Percentiles rank a stretch among this genome's conserved stretches.
Evolutionary conservation across 805 yeast genomes (phyloP).

Genomic region (Ogataea pini): DNA sequence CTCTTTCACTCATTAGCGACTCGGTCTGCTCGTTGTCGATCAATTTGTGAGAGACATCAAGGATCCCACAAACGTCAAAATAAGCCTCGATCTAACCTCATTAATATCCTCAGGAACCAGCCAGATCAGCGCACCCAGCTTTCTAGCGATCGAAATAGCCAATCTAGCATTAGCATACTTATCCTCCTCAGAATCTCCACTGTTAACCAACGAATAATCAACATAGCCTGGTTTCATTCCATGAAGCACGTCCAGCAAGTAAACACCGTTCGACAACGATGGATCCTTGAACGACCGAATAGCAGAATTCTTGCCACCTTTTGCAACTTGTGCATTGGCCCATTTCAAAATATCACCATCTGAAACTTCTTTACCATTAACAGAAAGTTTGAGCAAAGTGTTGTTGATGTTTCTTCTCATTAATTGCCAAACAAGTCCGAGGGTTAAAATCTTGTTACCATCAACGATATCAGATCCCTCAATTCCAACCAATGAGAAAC

Average conservation of each 20-base stretch:
- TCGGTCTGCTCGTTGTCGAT: background rate
- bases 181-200: conserved; percentile 80
- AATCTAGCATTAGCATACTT: conserved; percentile 91
- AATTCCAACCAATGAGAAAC: conserved; percentile 93
- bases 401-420: conserved; percentile 94
- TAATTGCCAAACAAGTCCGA: conserved; percentile 96
- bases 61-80: conserved; percentile 92
- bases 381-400: conserved; percentile 72
- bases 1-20: background rate
- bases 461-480: conserved; percentile 97
- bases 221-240: conserved; percentile 98
- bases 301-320: conserved; percentile 76
- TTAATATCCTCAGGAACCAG: conserved; percentile 99
- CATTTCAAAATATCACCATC: conserved; percentile 88
- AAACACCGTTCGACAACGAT: conserved; percentile 73
- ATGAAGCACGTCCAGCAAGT: conserved; percentile 83
- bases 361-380: conserved; percentile 71
- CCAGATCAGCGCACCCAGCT: conserved; percentile 97
- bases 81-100: conserved; percentile 92
- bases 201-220: conserved; percentile 86
- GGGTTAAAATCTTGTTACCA: conserved; percentile 83
- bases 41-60: conserved; percentile 66
- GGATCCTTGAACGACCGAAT: conserved; percentile 87
- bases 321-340: conserved; percentile 85
- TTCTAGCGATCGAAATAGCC: conserved; percentile 98